Evolutionary conservation across 73 alveolate species (phyloP).

Genomic region (Paramecium tetraurelia): DNA sequence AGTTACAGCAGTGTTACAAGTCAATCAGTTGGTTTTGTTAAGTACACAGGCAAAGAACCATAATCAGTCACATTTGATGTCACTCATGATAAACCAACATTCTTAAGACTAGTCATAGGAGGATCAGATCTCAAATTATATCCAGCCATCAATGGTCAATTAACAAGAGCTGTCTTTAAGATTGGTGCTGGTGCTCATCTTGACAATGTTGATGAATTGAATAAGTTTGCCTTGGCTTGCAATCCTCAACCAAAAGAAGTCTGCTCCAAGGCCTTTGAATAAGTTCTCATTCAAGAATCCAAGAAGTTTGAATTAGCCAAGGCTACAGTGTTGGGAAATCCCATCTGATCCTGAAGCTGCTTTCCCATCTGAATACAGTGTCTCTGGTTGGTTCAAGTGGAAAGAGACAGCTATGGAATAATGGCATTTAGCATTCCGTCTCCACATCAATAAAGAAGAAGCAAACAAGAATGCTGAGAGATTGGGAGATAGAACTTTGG

Average conservation of each 20-base stretch:
- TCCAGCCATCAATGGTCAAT: slow-evolving; percentile 34
- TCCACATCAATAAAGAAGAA: slow-evolving; percentile 17
- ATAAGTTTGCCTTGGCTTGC: slow-evolving; percentile 24
- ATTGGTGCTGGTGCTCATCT: slow-evolving; percentile 14
- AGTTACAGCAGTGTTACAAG: neutral
- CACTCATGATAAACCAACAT: slow-evolving; percentile 14
- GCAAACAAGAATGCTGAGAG: slow-evolving; percentile 17
- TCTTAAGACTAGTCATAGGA: slow-evolving; percentile 23
- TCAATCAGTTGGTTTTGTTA: slow-evolving; percentile 20
- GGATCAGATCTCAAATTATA: slow-evolving; percentile 36
- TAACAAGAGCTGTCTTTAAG: slow-evolving; percentile 41
- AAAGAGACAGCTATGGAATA: neutral
- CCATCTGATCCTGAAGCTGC: slow-evolving; percentile 14
- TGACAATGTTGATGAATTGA: neutral
- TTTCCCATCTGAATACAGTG: slow-evolving; percentile 12
- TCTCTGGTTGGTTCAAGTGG: slow-evolving; percentile 45
- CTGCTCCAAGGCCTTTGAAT: neutral
- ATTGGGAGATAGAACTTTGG: slow-evolving; percentile 49
- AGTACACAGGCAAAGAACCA: neutral
- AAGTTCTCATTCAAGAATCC: neutral
- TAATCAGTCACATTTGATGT: slow-evolving; percentile 2
- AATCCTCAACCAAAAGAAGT: slow-evolving; percentile 21
- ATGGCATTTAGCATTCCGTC: slow-evolving; percentile 48
- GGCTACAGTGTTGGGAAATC: neutral
- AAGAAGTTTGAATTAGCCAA: slow-evolving; percentile 10